Base-by-base conservation (phyloP, 257 asterid genomes). In the Phtheirospermum japonicum region DNA sequence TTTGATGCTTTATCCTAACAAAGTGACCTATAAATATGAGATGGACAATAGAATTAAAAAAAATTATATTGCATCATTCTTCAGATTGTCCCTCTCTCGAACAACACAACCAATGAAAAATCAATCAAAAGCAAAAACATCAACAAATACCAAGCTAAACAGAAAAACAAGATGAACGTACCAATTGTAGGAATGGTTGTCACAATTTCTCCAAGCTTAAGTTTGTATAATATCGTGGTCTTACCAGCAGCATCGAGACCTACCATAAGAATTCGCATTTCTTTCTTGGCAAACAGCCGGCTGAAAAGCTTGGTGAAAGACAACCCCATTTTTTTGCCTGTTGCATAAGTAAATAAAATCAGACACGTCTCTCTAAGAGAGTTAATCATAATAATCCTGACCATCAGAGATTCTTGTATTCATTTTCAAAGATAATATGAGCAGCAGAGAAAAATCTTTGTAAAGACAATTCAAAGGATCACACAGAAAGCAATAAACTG, bases 181-280 rank as follows among this genome's bases (percentile, higher is more conserved):
- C 76, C 76, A 34, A 70, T 66, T 32, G 76, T 75, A 16, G 76
- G 80, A 57, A 75, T 71, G 60, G 76, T 71, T 1, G 76, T 75
- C 55, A 75, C 76, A 10, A 70, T 70, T 43, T 75, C 73, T 61
- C 73, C 76, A 57, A 75, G 68, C 76, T 75, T 75, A 73, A 75
- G 76, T 19, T 75, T 75, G 76, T 75, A 71, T 23, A 75, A 65
- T 48, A 75, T 75, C 45, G 80, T 75, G 30, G 76, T 71, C 61
- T 75, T 75, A 70, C 80, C 80, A 62, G 76, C 73, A 39, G 73
- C 76, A 71, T 71, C 80, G 37, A 75, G 80, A 75, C 80, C 76
- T 48, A 75, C 76, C 74, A 75, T 70, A 28, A 70, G 74, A 61
- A 75, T 75, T 20, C 71, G 60, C 76, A 75, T 75, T 45, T 71